Evolutionary conservation across 768 basidiomycete species (phyloP).

Genomic region (Trametes coccinea): DNA sequence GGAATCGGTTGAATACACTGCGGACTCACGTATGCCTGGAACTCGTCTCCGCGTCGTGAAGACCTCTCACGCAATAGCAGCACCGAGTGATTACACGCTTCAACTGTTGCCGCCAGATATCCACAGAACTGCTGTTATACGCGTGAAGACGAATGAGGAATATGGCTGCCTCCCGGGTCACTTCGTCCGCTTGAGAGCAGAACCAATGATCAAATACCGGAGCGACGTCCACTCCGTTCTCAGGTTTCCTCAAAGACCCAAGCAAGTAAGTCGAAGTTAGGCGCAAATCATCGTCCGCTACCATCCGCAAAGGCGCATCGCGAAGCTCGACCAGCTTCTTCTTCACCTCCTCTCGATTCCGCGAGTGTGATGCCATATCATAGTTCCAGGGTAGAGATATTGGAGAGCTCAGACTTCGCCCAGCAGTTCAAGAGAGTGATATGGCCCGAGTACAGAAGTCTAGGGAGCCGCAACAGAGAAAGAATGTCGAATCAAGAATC

Average conservation of each 20-base stretch:
- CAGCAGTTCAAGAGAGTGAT: not conserved
- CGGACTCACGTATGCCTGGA: slow-evolving; percentile 71
- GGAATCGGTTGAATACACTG: not conserved
- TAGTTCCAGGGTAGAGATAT: not conserved
- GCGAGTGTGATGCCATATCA: slow-evolving; percentile 18
- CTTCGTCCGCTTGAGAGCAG: slow-evolving; percentile 59
- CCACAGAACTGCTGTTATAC: slow-evolving; percentile 58
- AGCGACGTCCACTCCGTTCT: slow-evolving; percentile 34
- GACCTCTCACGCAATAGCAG: slow-evolving; percentile 64
- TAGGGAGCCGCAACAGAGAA: no score
- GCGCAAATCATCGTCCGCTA: slow-evolving; percentile 49
- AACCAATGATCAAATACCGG: slow-evolving; percentile 65
- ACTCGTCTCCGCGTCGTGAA: slow-evolving; percentile 62
- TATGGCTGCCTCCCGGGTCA: slow-evolving; percentile 66
- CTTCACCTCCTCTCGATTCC: slow-evolving; percentile 42
- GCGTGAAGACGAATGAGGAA: slow-evolving; percentile 85
- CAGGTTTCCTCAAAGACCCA: slow-evolving; percentile 22
- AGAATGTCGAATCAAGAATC: no score
- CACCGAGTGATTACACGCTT: slow-evolving; percentile 61
- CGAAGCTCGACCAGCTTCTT: slow-evolving; percentile 55
- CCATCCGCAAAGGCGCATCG: slow-evolving; percentile 56
- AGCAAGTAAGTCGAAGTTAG: slow-evolving; percentile 58
- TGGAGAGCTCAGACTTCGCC: no score
- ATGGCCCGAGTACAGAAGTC: not conserved
- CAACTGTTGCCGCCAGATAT: slow-evolving; percentile 62